Percentiles rank a stretch among this genome's conserved stretches.
Evolutionary conservation across 768 basidiomycete species (phyloP).

Genomic region (Calocybe gangraenosa): DNA sequence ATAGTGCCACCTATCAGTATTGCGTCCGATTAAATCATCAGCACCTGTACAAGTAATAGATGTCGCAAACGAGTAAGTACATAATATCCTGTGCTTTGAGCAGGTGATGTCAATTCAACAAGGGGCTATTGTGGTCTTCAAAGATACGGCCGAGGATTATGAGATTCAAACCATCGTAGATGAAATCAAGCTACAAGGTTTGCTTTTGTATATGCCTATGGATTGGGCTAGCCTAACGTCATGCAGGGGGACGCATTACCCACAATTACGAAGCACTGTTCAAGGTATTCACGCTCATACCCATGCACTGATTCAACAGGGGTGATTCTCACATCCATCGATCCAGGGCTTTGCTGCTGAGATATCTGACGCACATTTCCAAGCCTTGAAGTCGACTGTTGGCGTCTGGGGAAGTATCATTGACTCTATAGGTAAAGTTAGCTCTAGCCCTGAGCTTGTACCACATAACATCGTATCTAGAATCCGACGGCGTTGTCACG

Average conservation of each 20-base stretch:
- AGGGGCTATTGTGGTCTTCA: conserved; percentile 3
- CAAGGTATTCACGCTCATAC: background rate
- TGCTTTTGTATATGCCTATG: background rate
- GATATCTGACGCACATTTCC: background rate
- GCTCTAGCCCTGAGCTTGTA: background rate
- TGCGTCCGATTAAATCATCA: too few relatives aligned
- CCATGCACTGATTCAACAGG: too few relatives aligned
- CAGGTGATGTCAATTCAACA: too few relatives aligned
- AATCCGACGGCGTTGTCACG: conserved; percentile 6
- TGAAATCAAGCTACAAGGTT: conserved; percentile 1
- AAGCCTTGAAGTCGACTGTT: background rate
- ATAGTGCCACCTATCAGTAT: too few relatives aligned
- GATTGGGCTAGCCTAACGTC: background rate
- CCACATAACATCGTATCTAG: background rate
- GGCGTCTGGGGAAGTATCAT: background rate
- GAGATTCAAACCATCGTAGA: background rate
- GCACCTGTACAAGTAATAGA: too few relatives aligned
- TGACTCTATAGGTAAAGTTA: conserved; percentile 2
- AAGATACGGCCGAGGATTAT: conserved; percentile 1
- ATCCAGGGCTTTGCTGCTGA: conserved; percentile 3
- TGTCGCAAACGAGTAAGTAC: too few relatives aligned
- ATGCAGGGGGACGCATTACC: conserved; percentile 3
- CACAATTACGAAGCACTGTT: conserved; percentile 3
- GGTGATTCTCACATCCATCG: background rate
- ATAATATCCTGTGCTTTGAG: too few relatives aligned